Base-by-base conservation (phyloP, 2,329 filamentous ascomycete species). In the Fusarium luffae region DNA sequence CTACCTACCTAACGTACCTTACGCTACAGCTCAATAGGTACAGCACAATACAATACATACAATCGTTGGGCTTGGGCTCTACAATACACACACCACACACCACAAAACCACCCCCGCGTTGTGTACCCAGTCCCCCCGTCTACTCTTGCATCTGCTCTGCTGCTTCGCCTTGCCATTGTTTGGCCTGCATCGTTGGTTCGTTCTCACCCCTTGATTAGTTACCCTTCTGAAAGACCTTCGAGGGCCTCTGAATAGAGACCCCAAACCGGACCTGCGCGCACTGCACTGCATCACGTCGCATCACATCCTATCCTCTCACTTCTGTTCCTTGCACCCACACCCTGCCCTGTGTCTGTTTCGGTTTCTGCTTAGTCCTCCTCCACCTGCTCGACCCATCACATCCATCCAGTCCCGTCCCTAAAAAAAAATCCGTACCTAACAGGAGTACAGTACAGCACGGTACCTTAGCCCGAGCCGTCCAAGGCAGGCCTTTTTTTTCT, bases 401-500 rank as follows among this genome's bases (percentile, higher is more conserved):
- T 52, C 49, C 34, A 40, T 51, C 48, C 34, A 42, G 49, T 52
- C 49, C 49, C 34, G 23, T 52, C 54, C 30, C 42, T 34, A 47
- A 47, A 63, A 63, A 67, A 70, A 64, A 62, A 25, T 54, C 73
- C 69, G 66, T 72, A 66, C 64, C 58, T 68, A 68, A 69, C 54
- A 66, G 61, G 52, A 64, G 63, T 73, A 64, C 12, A 52, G 49
- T 42, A 52, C 49, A 52, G 49, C 16, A 52, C 28, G 27, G 51
- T 55, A 56, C 43, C 44, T 56, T 56, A 48, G 63, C 54, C 54
- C 47, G 61, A 59, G 41, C 64, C 66, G 66, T 75, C 68, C 67
- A 73, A 74, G 70, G 72, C 73, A 52, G 49, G 49, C 68, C 66
- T 72, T 75, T 74, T 62, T 61, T 63, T 75, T 74, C 54, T 57